These are phyloP conservation scores for Fusarium sp. DNA, from an alignment of 2,329 filamentous ascomycete genomes.

Conservation along the genomic window DNA sequence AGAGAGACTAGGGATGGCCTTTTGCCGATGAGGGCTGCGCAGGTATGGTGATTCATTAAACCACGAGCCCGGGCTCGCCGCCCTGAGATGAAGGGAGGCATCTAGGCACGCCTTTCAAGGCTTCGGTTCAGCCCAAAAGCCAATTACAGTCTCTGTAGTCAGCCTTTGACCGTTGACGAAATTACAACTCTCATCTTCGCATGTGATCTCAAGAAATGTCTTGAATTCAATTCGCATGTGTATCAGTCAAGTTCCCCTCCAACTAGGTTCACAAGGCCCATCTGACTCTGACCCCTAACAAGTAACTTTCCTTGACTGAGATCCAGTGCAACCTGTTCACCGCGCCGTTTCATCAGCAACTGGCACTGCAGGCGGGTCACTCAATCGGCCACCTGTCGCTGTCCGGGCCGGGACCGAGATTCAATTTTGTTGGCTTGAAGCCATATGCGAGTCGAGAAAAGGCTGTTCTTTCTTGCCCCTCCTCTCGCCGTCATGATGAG, in stretches of 20 bases:
- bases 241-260: conserved; percentile 23
- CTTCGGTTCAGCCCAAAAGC: conserved; percentile 11
- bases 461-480: not conserved
- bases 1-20: conserved; percentile 7
- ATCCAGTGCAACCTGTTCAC: conserved; percentile 30
- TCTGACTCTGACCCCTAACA: conserved; percentile 5
- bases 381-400: conserved; percentile 10
- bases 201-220: conserved; percentile 26
- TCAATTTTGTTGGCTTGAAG: conserved; percentile 3
- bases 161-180: conserved; percentile 1
- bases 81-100: conserved; percentile 32
- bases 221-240: not conserved
- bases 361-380: conserved; percentile 8
- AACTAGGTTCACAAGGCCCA: conserved; percentile 6
- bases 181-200: conserved; percentile 17
- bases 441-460: conserved; percentile 4
- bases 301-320: conserved; percentile 25
- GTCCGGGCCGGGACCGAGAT: conserved; percentile 12
- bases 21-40: not conserved
- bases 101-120: conserved; percentile 27
- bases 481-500: not conserved
- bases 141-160: conserved; percentile 13
- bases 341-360: conserved; percentile 18
- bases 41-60: conserved; percentile 40
- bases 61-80: conserved; percentile 15